Evolutionary conservation across 2,329 filamentous ascomycete genomes (phyloP), one percentile per base, ranked within the genome.

Genomic region (Davidsoniella virescens): DNA sequence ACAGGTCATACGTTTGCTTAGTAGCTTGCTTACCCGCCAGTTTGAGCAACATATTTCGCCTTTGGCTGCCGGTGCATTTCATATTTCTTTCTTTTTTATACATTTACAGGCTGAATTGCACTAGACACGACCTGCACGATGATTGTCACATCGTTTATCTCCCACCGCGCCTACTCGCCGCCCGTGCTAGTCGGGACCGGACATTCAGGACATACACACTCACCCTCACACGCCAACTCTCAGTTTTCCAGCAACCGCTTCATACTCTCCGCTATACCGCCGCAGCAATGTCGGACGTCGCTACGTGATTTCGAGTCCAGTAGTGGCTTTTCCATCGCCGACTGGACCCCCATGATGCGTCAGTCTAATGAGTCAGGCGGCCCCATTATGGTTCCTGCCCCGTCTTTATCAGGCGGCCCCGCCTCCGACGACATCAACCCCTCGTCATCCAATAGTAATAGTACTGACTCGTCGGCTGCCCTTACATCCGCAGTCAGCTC

Each of bases 271-370:
- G 25, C 23, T n/a, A 17, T 45, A 12, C 25, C 43, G 2, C 43
- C 43, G 29, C 25, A 36, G 18, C 26, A 17, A 3, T 17, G 33
- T 23, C 43, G 43, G 16, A 33, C 43, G 20, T 16, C 43, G 7
- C 14, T 50, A 7, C 20, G 26, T 5, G 48, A 50, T 38, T 50
- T 50, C 38, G 48, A 50, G 12, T 44, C 48, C 10, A 44, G 40
- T 9, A 7, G 16, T 5, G 48, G 48, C 8, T 50, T 50, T n/a
- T 12, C 16, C n/a, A 44, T 50, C 3, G 39, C 20, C 2, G 48
- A 50, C 16, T 50, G 48, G 48, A 44, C 33, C n/a, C 25, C 48
- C 18, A n/a, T 18, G n/a, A 33, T 45, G 23, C 23, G 33, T 12
- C 14, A 50, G 16, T 47, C 36, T 23, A 16, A 26, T 9, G 9